phyloP scores from a whole-genome alignment of 805 yeast genomes.

The Monosporozyma yasuniensis region DNA sequence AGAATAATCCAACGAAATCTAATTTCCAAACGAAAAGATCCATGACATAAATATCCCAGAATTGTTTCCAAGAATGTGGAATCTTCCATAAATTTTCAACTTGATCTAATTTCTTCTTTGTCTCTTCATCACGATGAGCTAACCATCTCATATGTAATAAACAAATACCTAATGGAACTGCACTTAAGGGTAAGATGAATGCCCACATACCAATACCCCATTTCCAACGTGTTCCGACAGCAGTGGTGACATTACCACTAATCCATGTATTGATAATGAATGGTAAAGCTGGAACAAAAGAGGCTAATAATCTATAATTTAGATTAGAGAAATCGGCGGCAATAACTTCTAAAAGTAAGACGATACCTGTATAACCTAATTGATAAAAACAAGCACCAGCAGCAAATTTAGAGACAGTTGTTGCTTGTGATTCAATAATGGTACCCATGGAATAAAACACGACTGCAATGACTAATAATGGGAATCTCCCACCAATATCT shows the following conservation, averaged over 20 bases:
- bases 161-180: slow-evolving; percentile 50
- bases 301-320: slow-evolving; percentile 60
- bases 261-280: slow-evolving; percentile 74
- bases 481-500: slow-evolving; percentile 48
- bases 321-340: slow-evolving; percentile 59
- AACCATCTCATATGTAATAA: slow-evolving; percentile 46
- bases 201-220: slow-evolving; percentile 84
- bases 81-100: slow-evolving; percentile 26
- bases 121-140: slow-evolving; percentile 45
- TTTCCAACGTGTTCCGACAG: slow-evolving; percentile 41
- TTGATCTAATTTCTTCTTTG: neutral
- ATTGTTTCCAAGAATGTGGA: neutral
- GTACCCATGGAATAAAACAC: slow-evolving; percentile 48
- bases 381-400: slow-evolving; percentile 45
- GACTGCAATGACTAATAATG: slow-evolving; percentile 37
- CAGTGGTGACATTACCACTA: slow-evolving; percentile 46
- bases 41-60: neutral
- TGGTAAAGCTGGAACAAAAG: slow-evolving; percentile 62
- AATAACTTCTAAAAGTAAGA: slow-evolving; percentile 47
- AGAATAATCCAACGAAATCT: slow-evolving; percentile 54
- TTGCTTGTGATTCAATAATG: slow-evolving; percentile 46
- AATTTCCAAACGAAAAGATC: slow-evolving; percentile 47
- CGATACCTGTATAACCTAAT: slow-evolving; percentile 55
- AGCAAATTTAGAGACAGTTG: slow-evolving; percentile 42
- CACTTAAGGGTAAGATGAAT: slow-evolving; percentile 56